Evolutionary conservation across 2,329 filamentous ascomycete species (phyloP).

Genomic region (Teratosphaeria pseudoeucalypti): DNA sequence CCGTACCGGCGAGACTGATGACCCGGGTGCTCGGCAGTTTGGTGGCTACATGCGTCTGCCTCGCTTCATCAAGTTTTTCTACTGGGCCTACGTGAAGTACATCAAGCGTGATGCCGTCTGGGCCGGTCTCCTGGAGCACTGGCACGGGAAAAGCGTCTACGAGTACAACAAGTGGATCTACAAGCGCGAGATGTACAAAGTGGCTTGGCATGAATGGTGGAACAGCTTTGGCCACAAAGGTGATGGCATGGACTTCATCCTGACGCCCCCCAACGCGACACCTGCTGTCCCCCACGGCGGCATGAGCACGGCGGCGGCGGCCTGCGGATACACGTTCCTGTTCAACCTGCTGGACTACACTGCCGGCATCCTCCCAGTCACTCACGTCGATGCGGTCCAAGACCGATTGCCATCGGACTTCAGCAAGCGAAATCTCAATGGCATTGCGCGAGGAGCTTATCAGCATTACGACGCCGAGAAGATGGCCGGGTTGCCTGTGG

Average conservation of each 20-base stretch:
- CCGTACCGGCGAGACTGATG: slow-evolving; percentile 66
- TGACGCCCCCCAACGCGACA: slow-evolving; percentile 81
- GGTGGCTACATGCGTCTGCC: slow-evolving; percentile 63
- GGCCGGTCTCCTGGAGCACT: slow-evolving; percentile 65
- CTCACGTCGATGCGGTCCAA: slow-evolving; percentile 61
- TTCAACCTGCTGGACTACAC: slow-evolving; percentile 90
- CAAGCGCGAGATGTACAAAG: slow-evolving; percentile 66
- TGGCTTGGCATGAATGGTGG: slow-evolving; percentile 79
- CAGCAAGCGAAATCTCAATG: slow-evolving; percentile 57
- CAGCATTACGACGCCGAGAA: slow-evolving; percentile 70
- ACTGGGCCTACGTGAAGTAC: slow-evolving; percentile 84
- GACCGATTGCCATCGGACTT: slow-evolving; percentile 57
- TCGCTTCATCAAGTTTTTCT: slow-evolving; percentile 66
- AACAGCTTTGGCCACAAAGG: slow-evolving; percentile 42
- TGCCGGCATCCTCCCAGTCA: slow-evolving; percentile 71
- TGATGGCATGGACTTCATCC: slow-evolving; percentile 57
- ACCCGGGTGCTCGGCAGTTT: slow-evolving; percentile 67
- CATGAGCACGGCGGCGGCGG: slow-evolving; percentile 76
- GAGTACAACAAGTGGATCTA: slow-evolving; percentile 77
- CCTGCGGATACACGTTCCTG: slow-evolving; percentile 85
- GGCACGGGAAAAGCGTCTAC: slow-evolving; percentile 60
- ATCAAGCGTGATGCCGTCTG: slow-evolving; percentile 64
- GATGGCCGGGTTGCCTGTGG: slow-evolving; percentile 84
- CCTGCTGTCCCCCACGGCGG: slow-evolving; percentile 78
- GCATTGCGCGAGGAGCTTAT: slow-evolving; percentile 72